phyloP scores from a whole-genome alignment of 805 yeast species.

The Wickerhamiella shivajii region DNA sequence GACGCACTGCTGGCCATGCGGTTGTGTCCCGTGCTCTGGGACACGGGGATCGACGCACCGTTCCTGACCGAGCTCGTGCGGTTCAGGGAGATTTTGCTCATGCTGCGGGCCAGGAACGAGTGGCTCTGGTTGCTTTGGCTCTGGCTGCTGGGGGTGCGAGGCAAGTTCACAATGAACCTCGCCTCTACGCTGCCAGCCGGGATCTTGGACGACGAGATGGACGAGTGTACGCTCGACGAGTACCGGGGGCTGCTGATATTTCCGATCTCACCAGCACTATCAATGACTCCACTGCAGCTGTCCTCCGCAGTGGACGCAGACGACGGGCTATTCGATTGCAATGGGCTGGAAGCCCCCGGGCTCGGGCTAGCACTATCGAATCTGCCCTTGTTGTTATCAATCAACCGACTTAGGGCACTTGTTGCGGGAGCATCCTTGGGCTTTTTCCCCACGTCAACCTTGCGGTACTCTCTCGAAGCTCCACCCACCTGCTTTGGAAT shows the following conservation, averaged over 20 bases:
- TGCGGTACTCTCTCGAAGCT: background rate
- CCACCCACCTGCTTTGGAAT: background rate
- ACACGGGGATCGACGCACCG: conserved; percentile 28
- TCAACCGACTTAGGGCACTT: conserved; percentile 5
- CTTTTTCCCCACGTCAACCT: background rate
- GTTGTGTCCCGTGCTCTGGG: conserved; percentile 17
- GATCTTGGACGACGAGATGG: conserved; percentile 13
- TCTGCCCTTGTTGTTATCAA: conserved; percentile 6
- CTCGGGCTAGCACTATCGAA: conserved; percentile 3
- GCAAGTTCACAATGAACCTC: conserved; percentile 70
- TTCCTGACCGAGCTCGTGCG: conserved; percentile 21
- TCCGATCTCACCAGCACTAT: conserved; percentile 22
- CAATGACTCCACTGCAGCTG: conserved; percentile 17
- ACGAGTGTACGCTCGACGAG: conserved; percentile 11
- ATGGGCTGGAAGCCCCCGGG: background rate
- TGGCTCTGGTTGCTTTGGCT: background rate
- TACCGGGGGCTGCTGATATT: conserved; percentile 20
- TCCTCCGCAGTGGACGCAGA: conserved; percentile 1
- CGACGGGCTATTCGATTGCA: background rate
- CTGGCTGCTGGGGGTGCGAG: conserved; percentile 31
- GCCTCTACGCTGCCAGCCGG: conserved; percentile 41
- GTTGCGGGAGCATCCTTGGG: conserved; percentile 1
- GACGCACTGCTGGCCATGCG: conserved; percentile 30
- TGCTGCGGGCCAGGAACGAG: conserved; percentile 9
- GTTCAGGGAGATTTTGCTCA: conserved; percentile 14